phyloP scores from a whole-genome alignment of 768 basidiomycete species.

The Russula sp. region DNA sequence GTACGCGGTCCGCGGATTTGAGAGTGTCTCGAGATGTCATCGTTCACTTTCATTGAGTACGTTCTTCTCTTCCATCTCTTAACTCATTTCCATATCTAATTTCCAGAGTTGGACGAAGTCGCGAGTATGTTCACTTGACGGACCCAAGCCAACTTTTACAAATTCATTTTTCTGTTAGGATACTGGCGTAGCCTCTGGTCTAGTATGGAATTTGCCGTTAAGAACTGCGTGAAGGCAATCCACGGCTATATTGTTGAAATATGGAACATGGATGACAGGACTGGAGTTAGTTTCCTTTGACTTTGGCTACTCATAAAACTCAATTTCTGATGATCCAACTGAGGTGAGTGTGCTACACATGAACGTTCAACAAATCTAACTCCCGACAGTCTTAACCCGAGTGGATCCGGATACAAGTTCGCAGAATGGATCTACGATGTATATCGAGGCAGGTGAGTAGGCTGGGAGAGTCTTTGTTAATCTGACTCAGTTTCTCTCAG shows the following conservation, averaged over 20 bases:
- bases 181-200: constrained; percentile 6
- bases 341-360: neutral
- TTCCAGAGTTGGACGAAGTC: neutral
- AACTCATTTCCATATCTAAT: neutral
- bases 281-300: neutral
- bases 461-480: no score
- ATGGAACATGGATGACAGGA: constrained; percentile 1
- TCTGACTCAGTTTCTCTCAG: neutral
- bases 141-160: neutral
- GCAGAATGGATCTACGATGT: neutral
- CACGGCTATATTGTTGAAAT: neutral
- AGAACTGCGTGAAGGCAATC: neutral
- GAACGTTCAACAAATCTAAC: neutral
- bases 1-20: neutral
- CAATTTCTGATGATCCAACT: neutral
- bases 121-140: neutral
- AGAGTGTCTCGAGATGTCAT: neutral
- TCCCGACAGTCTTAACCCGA: neutral
- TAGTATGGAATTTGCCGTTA: neutral
- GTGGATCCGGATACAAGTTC: neutral
- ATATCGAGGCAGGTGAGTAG: neutral
- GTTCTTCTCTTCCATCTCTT: neutral
- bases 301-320: neutral
- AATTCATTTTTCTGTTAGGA: neutral
- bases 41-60: constrained; percentile 4